Base-by-base conservation (phyloP, 169 alveolate genomes). In the Theileria annulata region DNA sequence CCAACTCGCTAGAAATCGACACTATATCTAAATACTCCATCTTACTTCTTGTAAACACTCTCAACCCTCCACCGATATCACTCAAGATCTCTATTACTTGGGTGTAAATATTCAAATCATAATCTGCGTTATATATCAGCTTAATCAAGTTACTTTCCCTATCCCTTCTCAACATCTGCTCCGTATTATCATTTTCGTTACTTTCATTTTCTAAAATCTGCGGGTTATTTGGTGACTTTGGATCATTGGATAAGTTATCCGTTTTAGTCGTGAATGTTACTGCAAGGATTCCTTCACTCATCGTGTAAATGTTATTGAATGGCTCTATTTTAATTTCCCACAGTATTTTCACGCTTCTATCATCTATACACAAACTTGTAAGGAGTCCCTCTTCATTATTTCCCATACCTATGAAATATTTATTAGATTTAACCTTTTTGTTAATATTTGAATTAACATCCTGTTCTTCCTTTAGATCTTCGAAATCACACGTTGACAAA, bases 11-110 rank as follows among this genome's bases (percentile, higher is more conserved):
- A 17, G 77, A 71, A 37, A 71, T 67, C 35, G 93, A 79, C 15
- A 91, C 93, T 19, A 87, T 48, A 31, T 79, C 88, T 35, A 87
- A 42, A 66, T 80, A 89, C 69, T 92, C 95, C 28, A 75, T 73
- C 31, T 48, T 48, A 19, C 25, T 17, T 8, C 51, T 33, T 27
- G 88, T 66, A 54, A 63, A 75, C 31, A 74, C 35, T 13, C 88
- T 62, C 23, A 81, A 3, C 19, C 88, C 88, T 3, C 85, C 85
- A 13, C 88, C 88, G 1, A 74, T 42, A n/a, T 81, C 88, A 15
- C 75, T 58, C 28, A 30, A 35, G 15, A 66, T 59, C 31, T 69
- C 62, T 6, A 70, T 12, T 12, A 75, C 72, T 17, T 25, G 28
- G 0, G 28, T 35, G 0, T 56, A 15, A 19, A 81, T 56, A 49